Base-by-base conservation (phyloP, 768 basidiomycete genomes). In the Hirschioporus abietinus region DNA sequence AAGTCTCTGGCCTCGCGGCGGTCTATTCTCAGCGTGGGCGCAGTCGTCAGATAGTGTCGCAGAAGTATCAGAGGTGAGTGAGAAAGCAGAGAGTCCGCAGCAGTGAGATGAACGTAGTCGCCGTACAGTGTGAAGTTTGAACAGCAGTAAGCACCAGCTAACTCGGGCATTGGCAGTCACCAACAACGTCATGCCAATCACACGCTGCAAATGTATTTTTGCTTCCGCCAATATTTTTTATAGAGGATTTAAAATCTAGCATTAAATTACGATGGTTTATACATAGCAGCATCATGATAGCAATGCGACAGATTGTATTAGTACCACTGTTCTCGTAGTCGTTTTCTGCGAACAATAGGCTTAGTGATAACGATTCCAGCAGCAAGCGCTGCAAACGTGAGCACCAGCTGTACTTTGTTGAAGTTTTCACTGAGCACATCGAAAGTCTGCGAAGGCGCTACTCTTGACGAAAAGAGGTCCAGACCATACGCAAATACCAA, bases 381-480 rank as follows among this genome's bases (percentile, higher is more conserved):
- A 1, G 80, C 83, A 67, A 99, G 75, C 0, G 85, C 93, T 0
- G 79, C 76, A 35, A 96, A 86, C 1, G 95, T 98, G 30, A 95
- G 76, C 69, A 96, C 86, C 25, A 99, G 81, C 76, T 99, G 96
- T 0, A 79, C 82, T 80, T 98, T 97, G 80, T 98, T 98, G 77
- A 99, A 99, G 72, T 82, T 88, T 75, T 95, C 91, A 71, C 86
- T 93, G 8, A 99, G 84, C 26, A 97, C 88, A 73, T 99, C 96
- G 72, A 99, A 99, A 23, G 94, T 93, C 57, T 86, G 88, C 12
- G 93, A 95, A 1, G 96, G 94, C 52, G 92, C 85, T 4, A 93
- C 83, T 18, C 94, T 86, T 12, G 93, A 93, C 27, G 88, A 79
- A 83, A 98, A 98, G 69, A 98, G 81, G 77, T 99, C 96, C 8